phyloP scores from a whole-genome alignment of 208 protist genomes.

The Leishmania braziliensis region DNA sequence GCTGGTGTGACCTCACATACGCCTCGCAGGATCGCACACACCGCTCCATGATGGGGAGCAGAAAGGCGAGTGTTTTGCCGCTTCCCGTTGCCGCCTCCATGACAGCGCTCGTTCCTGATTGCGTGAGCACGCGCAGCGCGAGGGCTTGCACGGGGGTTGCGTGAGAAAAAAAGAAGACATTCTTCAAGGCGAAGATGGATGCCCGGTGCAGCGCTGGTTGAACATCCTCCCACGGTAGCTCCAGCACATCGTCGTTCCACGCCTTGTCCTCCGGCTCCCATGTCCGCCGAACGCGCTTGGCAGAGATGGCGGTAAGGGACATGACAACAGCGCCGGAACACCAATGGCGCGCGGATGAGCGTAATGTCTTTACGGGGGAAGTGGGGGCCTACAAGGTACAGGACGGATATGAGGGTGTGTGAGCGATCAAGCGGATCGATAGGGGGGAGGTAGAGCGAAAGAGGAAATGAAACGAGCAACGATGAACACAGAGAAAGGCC shows the following conservation, averaged over 20 bases:
- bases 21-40: conserved; percentile 60
- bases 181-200: conserved; percentile 80
- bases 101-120: conserved; percentile 60
- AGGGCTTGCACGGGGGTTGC: conserved; percentile 89
- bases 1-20: conserved; percentile 40
- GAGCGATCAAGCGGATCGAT: background rate
- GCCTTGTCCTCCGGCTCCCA: conserved; percentile 86
- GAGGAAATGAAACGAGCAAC: background rate
- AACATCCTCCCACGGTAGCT: conserved; percentile 86
- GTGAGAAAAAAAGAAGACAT: conserved; percentile 92
- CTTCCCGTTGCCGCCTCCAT: conserved; percentile 97
- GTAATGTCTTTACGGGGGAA: background rate
- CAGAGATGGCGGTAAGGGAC: conserved; percentile 56
- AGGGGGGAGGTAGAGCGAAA: background rate
- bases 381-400: background rate
- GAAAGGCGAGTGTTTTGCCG: conserved; percentile 97
- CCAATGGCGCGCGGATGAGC: background rate
- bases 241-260: conserved; percentile 79
- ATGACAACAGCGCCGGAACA: conserved; percentile 15
- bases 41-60: conserved; percentile 90
- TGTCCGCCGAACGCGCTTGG: conserved; percentile 76
- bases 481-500: background rate
- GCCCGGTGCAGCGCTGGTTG: conserved; percentile 64
- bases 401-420: background rate
- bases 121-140: conserved; percentile 57